Percentiles rank a stretch among this genome's conserved stretches.
Evolutionary conservation across 2,329 filamentous ascomycete species (phyloP).

Genomic region (Penicillium freii): DNA sequence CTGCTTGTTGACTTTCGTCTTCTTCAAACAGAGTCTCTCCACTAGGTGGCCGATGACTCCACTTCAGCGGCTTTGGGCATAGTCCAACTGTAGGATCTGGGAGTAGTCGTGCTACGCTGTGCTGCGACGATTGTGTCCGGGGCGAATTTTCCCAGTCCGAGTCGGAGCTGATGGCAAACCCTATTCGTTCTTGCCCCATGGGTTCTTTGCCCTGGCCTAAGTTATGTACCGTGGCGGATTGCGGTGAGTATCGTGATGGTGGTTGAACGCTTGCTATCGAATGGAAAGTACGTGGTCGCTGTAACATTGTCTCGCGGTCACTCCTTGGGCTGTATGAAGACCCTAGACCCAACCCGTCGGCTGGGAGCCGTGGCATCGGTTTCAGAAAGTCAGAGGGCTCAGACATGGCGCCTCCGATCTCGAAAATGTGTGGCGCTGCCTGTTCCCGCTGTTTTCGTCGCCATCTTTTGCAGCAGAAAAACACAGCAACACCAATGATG

Average conservation of each 20-base stretch:
- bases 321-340: slow-evolving; percentile 8
- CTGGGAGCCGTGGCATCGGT: slow-evolving; percentile 26
- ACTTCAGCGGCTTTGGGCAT: slow-evolving; percentile 41
- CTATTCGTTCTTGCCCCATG: slow-evolving; percentile 15
- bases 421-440: slow-evolving; percentile 32
- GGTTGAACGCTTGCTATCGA: slow-evolving; percentile 19
- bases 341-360: slow-evolving; percentile 12
- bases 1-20: slow-evolving; percentile 25
- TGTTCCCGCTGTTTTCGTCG: slow-evolving; percentile 24
- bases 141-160: slow-evolving; percentile 31
- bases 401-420: slow-evolving; percentile 41
- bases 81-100: slow-evolving; percentile 36
- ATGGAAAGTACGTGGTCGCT: slow-evolving; percentile 11
- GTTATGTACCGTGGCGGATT: slow-evolving; percentile 17
- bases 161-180: slow-evolving; percentile 22
- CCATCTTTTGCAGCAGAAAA: slow-evolving; percentile 32
- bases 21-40: slow-evolving; percentile 41
- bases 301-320: slow-evolving; percentile 20
- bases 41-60: slow-evolving; percentile 33
- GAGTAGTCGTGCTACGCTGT: slow-evolving; percentile 39
- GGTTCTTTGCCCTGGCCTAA: not conserved
- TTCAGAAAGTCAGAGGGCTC: slow-evolving; percentile 36
- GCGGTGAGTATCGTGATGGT: slow-evolving; percentile 18
- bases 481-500: slow-evolving; percentile 33
- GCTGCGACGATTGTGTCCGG: slow-evolving; percentile 34